These are phyloP conservation scores for Cryphonectria naterciae DNA, from an alignment of 2,329 filamentous ascomycete species.

Conservation along the genomic window DNA sequence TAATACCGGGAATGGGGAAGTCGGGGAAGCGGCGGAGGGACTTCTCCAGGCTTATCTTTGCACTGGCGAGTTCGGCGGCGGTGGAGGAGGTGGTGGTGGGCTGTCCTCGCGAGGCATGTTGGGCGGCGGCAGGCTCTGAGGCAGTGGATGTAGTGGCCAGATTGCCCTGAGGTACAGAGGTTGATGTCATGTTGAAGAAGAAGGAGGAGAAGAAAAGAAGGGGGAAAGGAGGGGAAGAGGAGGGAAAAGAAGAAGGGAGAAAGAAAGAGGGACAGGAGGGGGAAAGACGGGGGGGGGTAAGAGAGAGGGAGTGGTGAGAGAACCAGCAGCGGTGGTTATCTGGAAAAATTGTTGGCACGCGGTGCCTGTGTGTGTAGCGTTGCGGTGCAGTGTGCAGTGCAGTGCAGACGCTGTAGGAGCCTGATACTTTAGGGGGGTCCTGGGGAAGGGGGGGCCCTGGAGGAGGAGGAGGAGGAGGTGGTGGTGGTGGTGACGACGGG, in stretches of 20 bases:
- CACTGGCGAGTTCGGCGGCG: constrained; percentile 68
- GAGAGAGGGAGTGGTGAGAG: constrained; percentile 10
- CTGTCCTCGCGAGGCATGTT: constrained; percentile 67
- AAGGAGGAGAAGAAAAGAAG: constrained; percentile 37
- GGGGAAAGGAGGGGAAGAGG: constrained; percentile 36
- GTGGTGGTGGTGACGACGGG: not conserved
- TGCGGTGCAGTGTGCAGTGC: constrained; percentile 1
- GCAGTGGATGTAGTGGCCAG: constrained; percentile 33
- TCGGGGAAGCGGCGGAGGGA: constrained; percentile 86
- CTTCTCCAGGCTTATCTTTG: constrained; percentile 70
- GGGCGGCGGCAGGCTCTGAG: constrained; percentile 33
- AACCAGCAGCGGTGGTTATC: constrained; percentile 17
- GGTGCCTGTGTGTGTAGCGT: not conserved
- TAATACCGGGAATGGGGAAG: constrained; percentile 88
- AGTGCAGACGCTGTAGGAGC: not conserved
- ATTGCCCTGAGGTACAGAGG: constrained; percentile 35
- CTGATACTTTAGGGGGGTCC: not conserved
- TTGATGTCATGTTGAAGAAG: constrained; percentile 42
- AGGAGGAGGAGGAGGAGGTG: not conserved
- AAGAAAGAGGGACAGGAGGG: not conserved
- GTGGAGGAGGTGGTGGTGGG: constrained; percentile 63
- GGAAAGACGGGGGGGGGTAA: not conserved
- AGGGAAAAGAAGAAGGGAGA: constrained; percentile 31
- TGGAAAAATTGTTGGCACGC: constrained; percentile 8
- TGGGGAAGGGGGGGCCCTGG: not conserved